Evolutionary conservation across 305 asterid genomes (phyloP).

Genomic region (Fraxinus greggii): DNA sequence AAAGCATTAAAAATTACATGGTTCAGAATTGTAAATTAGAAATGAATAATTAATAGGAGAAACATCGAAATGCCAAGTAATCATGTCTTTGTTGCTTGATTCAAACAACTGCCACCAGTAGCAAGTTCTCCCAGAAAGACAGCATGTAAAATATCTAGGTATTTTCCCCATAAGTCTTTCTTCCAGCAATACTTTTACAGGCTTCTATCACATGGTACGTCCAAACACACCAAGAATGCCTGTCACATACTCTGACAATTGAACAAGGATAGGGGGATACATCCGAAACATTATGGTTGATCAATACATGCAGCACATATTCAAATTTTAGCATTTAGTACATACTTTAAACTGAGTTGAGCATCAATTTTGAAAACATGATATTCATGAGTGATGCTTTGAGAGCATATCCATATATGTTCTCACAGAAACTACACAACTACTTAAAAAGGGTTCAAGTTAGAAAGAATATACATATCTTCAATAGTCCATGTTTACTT

Average conservation of each 20-base stretch:
- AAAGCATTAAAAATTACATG: constrained; percentile 15
- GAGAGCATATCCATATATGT: neutral
- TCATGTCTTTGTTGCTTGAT: neutral
- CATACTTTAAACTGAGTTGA: constrained; percentile 4
- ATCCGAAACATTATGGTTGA: neutral
- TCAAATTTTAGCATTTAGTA: neutral
- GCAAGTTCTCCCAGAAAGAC: neutral
- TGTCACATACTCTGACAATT: neutral
- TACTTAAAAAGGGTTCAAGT: neutral
- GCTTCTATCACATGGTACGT: constrained; percentile 7
- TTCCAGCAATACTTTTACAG: constrained; percentile 11
- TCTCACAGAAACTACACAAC: neutral
- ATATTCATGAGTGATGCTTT: constrained; percentile 4
- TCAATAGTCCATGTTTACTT: neutral
- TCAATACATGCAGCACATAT: constrained; percentile 1
- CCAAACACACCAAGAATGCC: neutral
- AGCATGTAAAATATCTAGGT: neutral
- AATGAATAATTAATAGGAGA: neutral
- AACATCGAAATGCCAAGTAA: neutral
- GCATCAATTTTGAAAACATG: constrained; percentile 9
- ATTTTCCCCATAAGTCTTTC: neutral
- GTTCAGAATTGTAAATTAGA: neutral
- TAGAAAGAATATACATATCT: neutral
- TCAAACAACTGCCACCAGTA: constrained; percentile 8
- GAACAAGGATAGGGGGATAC: neutral